Evolutionary conservation across 352 stramenopile genomes (phyloP).

Genomic region (Phytophthora sojae): DNA sequence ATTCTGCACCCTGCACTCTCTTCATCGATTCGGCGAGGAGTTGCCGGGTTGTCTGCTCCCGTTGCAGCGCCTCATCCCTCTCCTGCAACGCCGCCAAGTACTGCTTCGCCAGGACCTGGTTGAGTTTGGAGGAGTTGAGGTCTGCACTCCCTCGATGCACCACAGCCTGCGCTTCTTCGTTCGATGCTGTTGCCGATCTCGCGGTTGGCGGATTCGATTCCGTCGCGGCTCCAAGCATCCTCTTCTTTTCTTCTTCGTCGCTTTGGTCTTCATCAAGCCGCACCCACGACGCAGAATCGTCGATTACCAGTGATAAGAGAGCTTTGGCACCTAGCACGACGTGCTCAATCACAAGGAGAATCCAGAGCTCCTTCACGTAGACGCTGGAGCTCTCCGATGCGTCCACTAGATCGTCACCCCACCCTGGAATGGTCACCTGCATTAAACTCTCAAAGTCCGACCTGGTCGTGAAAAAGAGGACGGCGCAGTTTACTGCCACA

Average conservation of each 20-base stretch:
- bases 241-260: constrained; percentile 56
- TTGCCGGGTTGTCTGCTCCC: constrained; percentile 37
- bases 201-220: background rate
- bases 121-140: constrained; percentile 32
- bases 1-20: background rate
- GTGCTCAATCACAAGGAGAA: constrained; percentile 73
- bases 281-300: constrained; percentile 79
- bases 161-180: background rate
- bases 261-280: constrained; percentile 69
- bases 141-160: background rate
- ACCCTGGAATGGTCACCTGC: constrained; percentile 16
- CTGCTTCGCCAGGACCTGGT: constrained; percentile 54
- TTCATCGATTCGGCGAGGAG: constrained; percentile 41
- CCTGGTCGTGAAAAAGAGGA: constrained; percentile 79
- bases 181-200: background rate
- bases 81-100: constrained; percentile 47
- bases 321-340: constrained; percentile 71
- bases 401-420: constrained; percentile 7
- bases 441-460: constrained; percentile 72
- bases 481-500: constrained; percentile 76
- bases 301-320: constrained; percentile 67
- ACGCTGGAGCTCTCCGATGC: constrained; percentile 15
- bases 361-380: constrained; percentile 69
- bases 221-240: constrained; percentile 18
- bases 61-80: constrained; percentile 49